phyloP scores from a whole-genome alignment of 2,329 filamentous ascomycete species.

The Diaporthe aspalathi region DNA sequence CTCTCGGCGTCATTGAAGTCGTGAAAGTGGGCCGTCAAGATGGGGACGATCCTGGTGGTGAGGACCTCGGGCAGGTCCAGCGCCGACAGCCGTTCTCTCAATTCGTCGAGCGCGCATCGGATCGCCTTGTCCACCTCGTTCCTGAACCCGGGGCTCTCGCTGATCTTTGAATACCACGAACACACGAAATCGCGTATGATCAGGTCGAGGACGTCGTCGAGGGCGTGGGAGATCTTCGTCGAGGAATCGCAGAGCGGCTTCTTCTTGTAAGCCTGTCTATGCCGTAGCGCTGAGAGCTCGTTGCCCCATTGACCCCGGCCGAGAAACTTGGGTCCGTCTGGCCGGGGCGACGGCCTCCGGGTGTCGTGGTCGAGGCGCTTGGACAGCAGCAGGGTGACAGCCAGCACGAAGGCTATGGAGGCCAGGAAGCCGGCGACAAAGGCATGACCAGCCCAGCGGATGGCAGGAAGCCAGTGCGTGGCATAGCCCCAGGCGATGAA shows the following conservation, averaged over 20 bases:
- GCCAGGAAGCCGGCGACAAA: slow-evolving; percentile 77
- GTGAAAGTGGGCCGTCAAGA: slow-evolving; percentile 87
- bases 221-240: slow-evolving; percentile 79
- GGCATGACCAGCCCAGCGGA: slow-evolving; percentile 88
- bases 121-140: slow-evolving; percentile 88
- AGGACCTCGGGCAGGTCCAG: slow-evolving; percentile 87
- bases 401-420: slow-evolving; percentile 65
- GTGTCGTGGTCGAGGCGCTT: slow-evolving; percentile 58
- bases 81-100: slow-evolving; percentile 78
- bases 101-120: slow-evolving; percentile 75
- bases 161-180: slow-evolving; percentile 91
- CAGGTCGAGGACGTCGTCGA: slow-evolving; percentile 82
- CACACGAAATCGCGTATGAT: slow-evolving; percentile 86
- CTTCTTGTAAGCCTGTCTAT: slow-evolving; percentile 74
- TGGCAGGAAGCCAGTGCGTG: slow-evolving; percentile 82
- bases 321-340: slow-evolving; percentile 68
- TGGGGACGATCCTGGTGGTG: slow-evolving; percentile 85
- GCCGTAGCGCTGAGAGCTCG: slow-evolving; percentile 75
- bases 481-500: slow-evolving; percentile 91
- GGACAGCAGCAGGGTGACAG: slow-evolving; percentile 72
- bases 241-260: slow-evolving; percentile 80
- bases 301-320: slow-evolving; percentile 72
- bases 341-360: slow-evolving; percentile 53
- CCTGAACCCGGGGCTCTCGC: slow-evolving; percentile 80
- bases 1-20: slow-evolving; percentile 93